Evolutionary conservation across 2,329 filamentous ascomycete genomes (phyloP), one percentile per base, ranked within the genome.

Genomic region (Trichoderma aggressivum): DNA sequence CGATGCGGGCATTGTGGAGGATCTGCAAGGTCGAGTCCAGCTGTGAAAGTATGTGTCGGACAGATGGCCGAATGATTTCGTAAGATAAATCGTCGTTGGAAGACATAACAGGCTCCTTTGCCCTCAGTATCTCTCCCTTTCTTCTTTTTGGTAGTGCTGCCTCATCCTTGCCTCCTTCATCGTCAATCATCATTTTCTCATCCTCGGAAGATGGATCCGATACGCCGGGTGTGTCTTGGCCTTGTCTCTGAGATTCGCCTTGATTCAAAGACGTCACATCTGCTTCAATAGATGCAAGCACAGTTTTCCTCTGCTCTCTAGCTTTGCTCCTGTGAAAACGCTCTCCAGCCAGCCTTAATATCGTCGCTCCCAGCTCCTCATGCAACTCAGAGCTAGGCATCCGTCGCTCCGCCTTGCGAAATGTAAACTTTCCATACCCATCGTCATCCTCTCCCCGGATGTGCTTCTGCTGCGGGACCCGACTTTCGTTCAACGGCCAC

Each of bases 51-150:
- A 94, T 86, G 74, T 93, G 90, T n/a, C 90, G 86, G 12, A 92
- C 86, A 0, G 88, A 86, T 0, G 94, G 93, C 0, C 86, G 86
- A 18, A 97, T 82, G 6, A 97, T 83, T 2, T 81, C 78, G 71
- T 86, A 83, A 0, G 93, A 92, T 61, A 84, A 78, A 2, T 92
- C 89, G 74, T 97, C 94, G 75, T 97, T 91, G 1, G 89, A 86
- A 8, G 91, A 86, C 6, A 93, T 80, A 2, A 86, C 83, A 0
- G 92, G 88, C 12, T 80, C 79, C 39, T 83, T 82, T 0, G 78
- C 79, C 64, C 74, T 77, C 11, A 70, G 71, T 7, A 16, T 59
- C 1, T 36, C 32, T 14, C 43, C 60, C 18, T 32, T 58, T 7
- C 21, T 28, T 8, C 16, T 53, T 21, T n/a, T 68, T 14, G 16